These are phyloP conservation scores for Aspergillus incahuasiensis DNA, from an alignment of 495 filamentous ascomycete species.

Conservation along the genomic window DNA sequence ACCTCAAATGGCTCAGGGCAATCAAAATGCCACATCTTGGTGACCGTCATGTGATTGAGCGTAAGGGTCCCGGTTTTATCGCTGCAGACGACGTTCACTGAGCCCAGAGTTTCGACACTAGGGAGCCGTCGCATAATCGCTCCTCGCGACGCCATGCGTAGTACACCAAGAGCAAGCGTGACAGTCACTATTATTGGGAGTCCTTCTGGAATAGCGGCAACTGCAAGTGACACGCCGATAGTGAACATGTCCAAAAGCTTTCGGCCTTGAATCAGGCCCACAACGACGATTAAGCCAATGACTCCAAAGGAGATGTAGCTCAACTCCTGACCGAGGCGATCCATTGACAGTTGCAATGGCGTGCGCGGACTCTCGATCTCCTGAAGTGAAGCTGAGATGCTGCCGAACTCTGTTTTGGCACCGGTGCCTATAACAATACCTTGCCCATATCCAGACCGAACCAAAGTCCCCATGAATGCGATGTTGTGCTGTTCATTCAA, in stretches of 20 bases:
- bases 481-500: conserved; percentile 74
- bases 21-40: conserved; percentile 92
- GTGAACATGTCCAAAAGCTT: conserved; percentile 93
- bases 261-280: conserved; percentile 85
- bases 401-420: conserved; percentile 90
- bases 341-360: conserved; percentile 94
- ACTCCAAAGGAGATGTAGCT: conserved; percentile 95
- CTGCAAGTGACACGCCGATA: conserved; percentile 92
- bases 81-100: conserved; percentile 96
- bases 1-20: conserved; percentile 66
- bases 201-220: conserved; percentile 95
- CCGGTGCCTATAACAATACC: conserved; percentile 95
- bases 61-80: conserved; percentile 98
- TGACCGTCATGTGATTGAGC: conserved; percentile 97
- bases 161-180: conserved; percentile 86
- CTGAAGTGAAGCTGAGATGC: conserved; percentile 84
- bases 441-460: conserved; percentile 92
- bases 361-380: conserved; percentile 94
- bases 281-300: conserved; percentile 83
- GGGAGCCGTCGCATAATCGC: conserved; percentile 94
- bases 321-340: conserved; percentile 85
- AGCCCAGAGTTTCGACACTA: conserved; percentile 95
- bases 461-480: conserved; percentile 96
- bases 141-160: conserved; percentile 88
- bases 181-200: conserved; percentile 98